phyloP scores from a whole-genome alignment of 495 filamentous ascomycete genomes.

The Talaromyces ruber region DNA sequence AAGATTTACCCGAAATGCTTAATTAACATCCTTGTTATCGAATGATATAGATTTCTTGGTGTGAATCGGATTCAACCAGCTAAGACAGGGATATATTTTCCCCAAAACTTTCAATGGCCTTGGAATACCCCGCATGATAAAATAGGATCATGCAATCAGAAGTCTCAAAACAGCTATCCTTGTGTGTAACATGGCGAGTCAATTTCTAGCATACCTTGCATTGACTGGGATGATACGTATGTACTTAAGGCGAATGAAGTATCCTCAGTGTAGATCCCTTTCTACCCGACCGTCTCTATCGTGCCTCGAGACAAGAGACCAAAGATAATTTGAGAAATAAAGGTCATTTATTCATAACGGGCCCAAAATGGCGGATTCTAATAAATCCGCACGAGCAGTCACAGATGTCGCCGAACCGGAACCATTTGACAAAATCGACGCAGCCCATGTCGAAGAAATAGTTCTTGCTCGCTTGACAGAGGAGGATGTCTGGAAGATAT shows the following conservation, averaged over 20 bases:
- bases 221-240: not conserved
- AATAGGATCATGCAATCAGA: not conserved
- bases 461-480: constrained; percentile 29
- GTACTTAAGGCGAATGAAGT: constrained; percentile 1
- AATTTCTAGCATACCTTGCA: not conserved
- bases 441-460: constrained; percentile 25
- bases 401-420: not conserved
- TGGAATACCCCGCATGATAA: not conserved
- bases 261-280: not conserved
- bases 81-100: not conserved
- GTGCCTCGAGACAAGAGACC: not conserved
- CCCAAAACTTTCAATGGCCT: not conserved
- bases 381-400: not conserved
- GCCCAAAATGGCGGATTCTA: not conserved
- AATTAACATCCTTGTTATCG: not conserved
- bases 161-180: not conserved
- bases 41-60: not conserved
- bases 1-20: not conserved
- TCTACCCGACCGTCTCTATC: not conserved
- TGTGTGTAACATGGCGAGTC: not conserved
- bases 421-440: not conserved
- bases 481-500: constrained; percentile 26
- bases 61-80: not conserved
- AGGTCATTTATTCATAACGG: not conserved
- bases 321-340: not conserved